phyloP scores from a whole-genome alignment of 148 eudicot genomes.

The Silene conica region DNA sequence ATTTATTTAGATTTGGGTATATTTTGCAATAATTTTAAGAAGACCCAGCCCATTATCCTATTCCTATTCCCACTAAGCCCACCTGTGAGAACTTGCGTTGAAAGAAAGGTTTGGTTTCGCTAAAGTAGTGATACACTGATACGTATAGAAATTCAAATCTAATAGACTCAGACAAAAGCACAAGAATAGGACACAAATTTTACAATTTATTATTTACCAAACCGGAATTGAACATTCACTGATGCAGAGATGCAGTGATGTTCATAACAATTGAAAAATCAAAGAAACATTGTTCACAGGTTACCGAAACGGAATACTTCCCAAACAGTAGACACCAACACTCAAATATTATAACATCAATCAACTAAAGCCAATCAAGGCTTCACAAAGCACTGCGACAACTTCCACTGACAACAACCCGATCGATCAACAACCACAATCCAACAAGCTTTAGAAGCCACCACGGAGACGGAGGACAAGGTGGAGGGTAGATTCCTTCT shows the following conservation, averaged over 20 bases:
- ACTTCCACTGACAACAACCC: neutral
- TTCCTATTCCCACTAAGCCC: no score
- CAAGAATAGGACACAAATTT: neutral
- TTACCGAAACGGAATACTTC: neutral
- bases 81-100: no score
- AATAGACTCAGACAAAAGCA: neutral
- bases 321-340: neutral
- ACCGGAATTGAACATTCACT: neutral
- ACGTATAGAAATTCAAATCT: no score
- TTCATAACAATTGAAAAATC: neutral
- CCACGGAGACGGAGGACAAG: constrained; percentile 9
- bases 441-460: neutral
- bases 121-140: no score
- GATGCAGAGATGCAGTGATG: constrained; percentile 1
- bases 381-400: neutral
- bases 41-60: no score
- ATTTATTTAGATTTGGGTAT: no score
- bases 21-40: no score
- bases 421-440: no score
- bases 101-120: no score
- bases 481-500: constrained; percentile 3
- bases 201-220: neutral
- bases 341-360: neutral
- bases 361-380: neutral
- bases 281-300: neutral